A percentile compares a stretch with the other conserved stretches of the same genome.
These are phyloP conservation scores for Entomortierella lignicola DNA, from an alignment of 192 early-diverging fungal species.

Conservation along the genomic window DNA sequence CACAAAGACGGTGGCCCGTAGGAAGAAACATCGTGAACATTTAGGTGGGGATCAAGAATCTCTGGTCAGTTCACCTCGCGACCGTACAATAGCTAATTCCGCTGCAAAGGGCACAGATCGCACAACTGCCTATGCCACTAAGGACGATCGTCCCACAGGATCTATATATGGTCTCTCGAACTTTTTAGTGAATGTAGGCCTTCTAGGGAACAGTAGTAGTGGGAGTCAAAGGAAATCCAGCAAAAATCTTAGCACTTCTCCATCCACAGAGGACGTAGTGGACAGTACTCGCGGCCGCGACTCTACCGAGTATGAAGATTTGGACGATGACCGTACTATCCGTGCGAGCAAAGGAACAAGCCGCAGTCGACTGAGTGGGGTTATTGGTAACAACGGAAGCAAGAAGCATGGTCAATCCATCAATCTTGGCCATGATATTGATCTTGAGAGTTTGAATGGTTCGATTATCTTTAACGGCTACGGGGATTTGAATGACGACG, in stretches of 20 bases:
- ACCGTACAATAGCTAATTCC: neutral
- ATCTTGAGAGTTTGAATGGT: conserved; percentile 47
- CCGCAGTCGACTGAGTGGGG: conserved; percentile 10
- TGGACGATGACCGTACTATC: conserved; percentile 42
- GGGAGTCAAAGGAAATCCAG: neutral
- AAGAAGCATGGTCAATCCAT: neutral
- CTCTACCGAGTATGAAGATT: conserved; percentile 7
- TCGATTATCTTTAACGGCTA: conserved; percentile 38
- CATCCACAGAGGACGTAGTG: neutral
- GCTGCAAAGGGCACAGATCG: neutral
- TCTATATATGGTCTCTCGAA: conserved; percentile 28
- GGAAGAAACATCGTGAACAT: conserved; percentile 14
- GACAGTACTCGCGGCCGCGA: neutral
- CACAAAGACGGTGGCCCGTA: conserved; percentile 2
- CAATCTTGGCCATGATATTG: conserved; percentile 30
- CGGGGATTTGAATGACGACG: neutral
- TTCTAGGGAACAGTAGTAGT: neutral
- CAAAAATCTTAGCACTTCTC: neutral
- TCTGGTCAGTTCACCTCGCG: neutral
- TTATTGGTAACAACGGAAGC: neutral
- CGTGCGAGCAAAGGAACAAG: conserved; percentile 36
- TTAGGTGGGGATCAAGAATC: conserved; percentile 1
- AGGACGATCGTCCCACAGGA: conserved; percentile 9
- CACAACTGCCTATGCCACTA: neutral
- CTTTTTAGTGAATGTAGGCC: conserved; percentile 35